Conservation (phyloP, 768 basidiomycete species). For the Pisolithus tinctorius region DNA sequence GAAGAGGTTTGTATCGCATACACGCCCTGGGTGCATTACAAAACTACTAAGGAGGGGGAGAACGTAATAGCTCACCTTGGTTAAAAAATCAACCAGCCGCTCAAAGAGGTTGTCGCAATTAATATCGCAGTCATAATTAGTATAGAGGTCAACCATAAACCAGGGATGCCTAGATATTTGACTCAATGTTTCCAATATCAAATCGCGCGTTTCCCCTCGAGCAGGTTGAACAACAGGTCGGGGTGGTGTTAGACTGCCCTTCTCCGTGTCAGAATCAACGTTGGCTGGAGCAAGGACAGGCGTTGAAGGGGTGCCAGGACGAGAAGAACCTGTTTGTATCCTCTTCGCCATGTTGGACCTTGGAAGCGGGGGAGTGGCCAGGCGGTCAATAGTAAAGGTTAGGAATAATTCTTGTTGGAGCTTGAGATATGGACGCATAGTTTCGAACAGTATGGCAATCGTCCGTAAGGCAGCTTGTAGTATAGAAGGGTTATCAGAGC, state of each 20-base stretch:
- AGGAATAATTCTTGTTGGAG: constrained; percentile 94
- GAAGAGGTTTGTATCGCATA: constrained; percentile 62
- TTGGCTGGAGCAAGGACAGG: constrained; percentile 36
- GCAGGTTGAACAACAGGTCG: constrained; percentile 67
- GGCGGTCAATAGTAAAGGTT: constrained; percentile 87
- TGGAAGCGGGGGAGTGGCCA: constrained; percentile 50
- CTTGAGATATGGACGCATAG: constrained; percentile 81
- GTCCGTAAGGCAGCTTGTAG: constrained; percentile 78
- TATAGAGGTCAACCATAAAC: constrained; percentile 94
- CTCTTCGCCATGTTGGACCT: constrained; percentile 28
- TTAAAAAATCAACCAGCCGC: constrained; percentile 78
- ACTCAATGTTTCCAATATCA: constrained; percentile 82
- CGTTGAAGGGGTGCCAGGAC: constrained; percentile 46
- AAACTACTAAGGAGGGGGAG: constrained; percentile 4
- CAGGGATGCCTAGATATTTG: constrained; percentile 77
- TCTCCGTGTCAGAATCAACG: constrained; percentile 39
- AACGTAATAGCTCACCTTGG: constrained; percentile 53
- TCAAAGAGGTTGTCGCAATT: constrained; percentile 97
- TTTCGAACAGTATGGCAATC: constrained; percentile 82
- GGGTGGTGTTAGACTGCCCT: constrained; percentile 43
- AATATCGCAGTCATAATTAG: constrained; percentile 95
- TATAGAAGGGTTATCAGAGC: constrained; percentile 79
- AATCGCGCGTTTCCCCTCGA: constrained; percentile 78
- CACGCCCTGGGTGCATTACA: constrained; percentile 50
- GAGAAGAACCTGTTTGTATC: constrained; percentile 36